Evolutionary conservation across 352 stramenopile species (phyloP).

Genomic region (Pythium rishiriense): DNA sequence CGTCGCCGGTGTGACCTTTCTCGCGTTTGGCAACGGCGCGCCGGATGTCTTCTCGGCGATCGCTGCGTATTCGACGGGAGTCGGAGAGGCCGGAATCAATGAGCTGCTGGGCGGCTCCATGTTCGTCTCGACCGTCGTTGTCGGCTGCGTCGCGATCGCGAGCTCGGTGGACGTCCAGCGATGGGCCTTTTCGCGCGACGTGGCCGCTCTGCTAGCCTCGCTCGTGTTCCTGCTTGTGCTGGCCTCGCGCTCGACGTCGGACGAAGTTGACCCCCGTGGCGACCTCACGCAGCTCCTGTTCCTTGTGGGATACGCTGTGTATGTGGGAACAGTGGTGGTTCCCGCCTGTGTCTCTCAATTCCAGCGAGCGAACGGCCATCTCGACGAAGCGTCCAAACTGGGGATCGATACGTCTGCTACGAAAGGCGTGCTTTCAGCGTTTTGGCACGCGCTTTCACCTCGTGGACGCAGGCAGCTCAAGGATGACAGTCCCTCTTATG

Average conservation of each 20-base stretch:
- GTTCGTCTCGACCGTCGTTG: constrained; percentile 95
- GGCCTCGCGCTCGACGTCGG: neutral
- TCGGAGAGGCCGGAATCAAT: constrained; percentile 85
- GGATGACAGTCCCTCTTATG: constrained; percentile 33
- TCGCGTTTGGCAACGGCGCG: constrained; percentile 97
- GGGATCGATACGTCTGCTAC: neutral
- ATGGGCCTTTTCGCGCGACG: constrained; percentile 68
- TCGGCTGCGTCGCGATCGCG: constrained; percentile 84
- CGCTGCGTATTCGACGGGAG: constrained; percentile 77
- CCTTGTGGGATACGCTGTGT: constrained; percentile 50
- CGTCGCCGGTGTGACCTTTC: constrained; percentile 96
- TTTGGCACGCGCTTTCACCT: constrained; percentile 73
- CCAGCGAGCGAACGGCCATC: neutral
- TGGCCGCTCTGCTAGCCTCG: constrained; percentile 48
- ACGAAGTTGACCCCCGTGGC: constrained; percentile 18
- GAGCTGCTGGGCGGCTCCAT: constrained; percentile 94
- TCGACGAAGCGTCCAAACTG: neutral
- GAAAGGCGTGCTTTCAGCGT: constrained; percentile 59
- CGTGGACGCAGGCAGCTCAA: constrained; percentile 10
- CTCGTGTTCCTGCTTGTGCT: constrained; percentile 49
- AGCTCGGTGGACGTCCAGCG: constrained; percentile 61
- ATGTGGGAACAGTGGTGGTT: constrained; percentile 61
- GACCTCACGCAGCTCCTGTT: constrained; percentile 46
- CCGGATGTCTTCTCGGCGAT: constrained; percentile 95
- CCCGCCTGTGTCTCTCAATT: constrained; percentile 48